phyloP scores from a whole-genome alignment of 2,329 filamentous ascomycete genomes.

The Pyricularia pennisetigena region DNA sequence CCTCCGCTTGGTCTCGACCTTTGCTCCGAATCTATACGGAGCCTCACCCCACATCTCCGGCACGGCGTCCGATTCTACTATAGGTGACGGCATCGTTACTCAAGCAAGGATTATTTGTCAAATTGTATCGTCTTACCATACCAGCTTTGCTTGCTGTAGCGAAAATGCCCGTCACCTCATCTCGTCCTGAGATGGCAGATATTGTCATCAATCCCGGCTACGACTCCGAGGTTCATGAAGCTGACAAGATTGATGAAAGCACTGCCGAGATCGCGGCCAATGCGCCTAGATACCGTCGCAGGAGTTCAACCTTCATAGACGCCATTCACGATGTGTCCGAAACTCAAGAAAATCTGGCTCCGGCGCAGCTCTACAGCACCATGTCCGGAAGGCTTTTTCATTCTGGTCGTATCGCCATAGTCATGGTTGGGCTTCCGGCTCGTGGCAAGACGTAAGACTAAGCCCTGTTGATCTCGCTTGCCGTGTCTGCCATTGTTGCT shows the following conservation, averaged over 20 bases:
- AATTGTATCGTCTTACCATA: neutral
- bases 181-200: neutral
- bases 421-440: conserved; percentile 89
- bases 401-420: conserved; percentile 92
- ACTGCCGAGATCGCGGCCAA: conserved; percentile 89
- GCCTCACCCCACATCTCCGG: neutral
- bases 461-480: neutral
- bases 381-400: conserved; percentile 96
- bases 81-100: neutral
- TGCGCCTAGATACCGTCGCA: conserved; percentile 79
- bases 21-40: neutral
- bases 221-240: neutral
- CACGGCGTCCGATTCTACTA: neutral
- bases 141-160: neutral
- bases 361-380: conserved; percentile 94
- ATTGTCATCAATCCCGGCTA: neutral
- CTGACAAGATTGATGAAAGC: conserved; percentile 34
- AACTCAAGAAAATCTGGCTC: conserved; percentile 65
- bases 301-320: conserved; percentile 94
- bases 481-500: neutral
- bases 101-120: neutral
- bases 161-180: neutral
- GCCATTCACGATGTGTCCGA: conserved; percentile 90
- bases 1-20: neutral
- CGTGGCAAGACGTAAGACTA: conserved; percentile 78